phyloP scores from a whole-genome alignment of 177 flowering plant species.

The Vitis hybrid region DNA sequence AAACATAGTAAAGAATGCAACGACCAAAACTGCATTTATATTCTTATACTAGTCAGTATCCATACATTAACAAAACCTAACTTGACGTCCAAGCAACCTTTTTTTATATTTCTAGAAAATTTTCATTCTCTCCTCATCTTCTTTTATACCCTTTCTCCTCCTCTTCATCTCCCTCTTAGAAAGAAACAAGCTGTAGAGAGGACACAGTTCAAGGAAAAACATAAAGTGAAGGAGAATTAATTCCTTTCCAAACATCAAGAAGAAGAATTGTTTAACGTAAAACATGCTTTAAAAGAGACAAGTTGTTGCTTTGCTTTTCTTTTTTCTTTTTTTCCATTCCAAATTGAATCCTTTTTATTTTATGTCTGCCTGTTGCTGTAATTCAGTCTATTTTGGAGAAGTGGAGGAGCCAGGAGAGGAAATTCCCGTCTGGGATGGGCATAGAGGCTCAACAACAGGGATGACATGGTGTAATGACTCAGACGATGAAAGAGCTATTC shows the following conservation, averaged over 20 bases:
- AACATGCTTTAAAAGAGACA: constrained; percentile 28
- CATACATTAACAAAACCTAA: constrained; percentile 27
- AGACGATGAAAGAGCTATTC: constrained; percentile 22
- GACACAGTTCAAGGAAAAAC: constrained; percentile 13
- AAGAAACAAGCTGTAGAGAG: not conserved
- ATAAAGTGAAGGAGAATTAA: constrained; percentile 23
- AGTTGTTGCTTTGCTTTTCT: not conserved
- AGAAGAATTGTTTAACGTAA: constrained; percentile 17
- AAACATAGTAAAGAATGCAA: not conserved
- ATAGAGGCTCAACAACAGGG: constrained; percentile 26
- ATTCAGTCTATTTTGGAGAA: constrained; percentile 12
- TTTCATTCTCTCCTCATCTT: constrained; percentile 1
- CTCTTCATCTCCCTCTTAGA: constrained; percentile 11
- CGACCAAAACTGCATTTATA: constrained; percentile 14
- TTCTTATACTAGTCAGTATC: constrained; percentile 17
- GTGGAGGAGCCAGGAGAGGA: constrained; percentile 23
- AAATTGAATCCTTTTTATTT: constrained; percentile 1
- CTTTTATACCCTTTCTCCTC: constrained; percentile 3
- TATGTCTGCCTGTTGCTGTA: constrained; percentile 7
- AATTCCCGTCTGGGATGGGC: constrained; percentile 34
- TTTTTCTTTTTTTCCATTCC: not conserved
- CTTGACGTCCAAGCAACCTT: constrained; percentile 66
- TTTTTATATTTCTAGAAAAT: constrained; percentile 18
- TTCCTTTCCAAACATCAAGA: constrained; percentile 33
- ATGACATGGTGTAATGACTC: constrained; percentile 68